These are phyloP conservation scores for Millerozyma miso DNA, from an alignment of 805 yeast species.

Conservation along the genomic window DNA sequence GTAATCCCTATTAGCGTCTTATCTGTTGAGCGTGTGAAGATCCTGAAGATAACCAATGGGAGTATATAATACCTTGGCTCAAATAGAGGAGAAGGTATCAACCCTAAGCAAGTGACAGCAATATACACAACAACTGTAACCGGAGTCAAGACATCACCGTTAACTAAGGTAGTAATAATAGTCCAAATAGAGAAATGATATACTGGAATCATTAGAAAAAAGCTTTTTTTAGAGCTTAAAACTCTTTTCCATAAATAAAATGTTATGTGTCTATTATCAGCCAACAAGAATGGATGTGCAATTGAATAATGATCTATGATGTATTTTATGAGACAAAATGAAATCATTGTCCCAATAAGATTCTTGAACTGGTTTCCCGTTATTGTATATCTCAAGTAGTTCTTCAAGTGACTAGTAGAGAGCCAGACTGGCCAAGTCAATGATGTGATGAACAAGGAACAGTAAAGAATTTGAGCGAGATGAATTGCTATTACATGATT, in stretches of 20 bases:
- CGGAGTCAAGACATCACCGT: constrained; percentile 15
- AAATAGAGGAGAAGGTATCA: constrained; percentile 86
- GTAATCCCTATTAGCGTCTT: constrained; percentile 2
- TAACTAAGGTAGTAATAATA: constrained; percentile 14
- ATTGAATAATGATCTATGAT: constrained; percentile 59
- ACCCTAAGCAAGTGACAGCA: constrained; percentile 51
- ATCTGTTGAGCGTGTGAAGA: constrained; percentile 29
- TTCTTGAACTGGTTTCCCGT: constrained; percentile 19
- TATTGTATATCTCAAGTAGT: constrained; percentile 32
- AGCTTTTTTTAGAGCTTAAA: constrained; percentile 45
- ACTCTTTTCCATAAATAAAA: constrained; percentile 78
- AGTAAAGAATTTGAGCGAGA: constrained; percentile 77
- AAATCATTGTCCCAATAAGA: constrained; percentile 11
- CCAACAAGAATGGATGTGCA: constrained; percentile 84
- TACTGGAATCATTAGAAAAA: constrained; percentile 53
- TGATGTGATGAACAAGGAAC: constrained; percentile 56
- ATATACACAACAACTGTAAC: constrained; percentile 48
- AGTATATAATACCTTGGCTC: constrained; percentile 91
- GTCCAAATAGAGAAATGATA: constrained; percentile 60
- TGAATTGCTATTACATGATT: constrained; percentile 76
- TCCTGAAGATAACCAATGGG: constrained; percentile 74
- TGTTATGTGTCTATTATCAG: constrained; percentile 92
- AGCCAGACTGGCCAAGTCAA: constrained; percentile 77
- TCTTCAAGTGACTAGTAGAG: constrained; percentile 34
- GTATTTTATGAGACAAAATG: constrained; percentile 32